These are phyloP conservation scores for Neurospora tetrasperma DNA, from an alignment of 495 filamentous ascomycete species.

Conservation along the genomic window DNA sequence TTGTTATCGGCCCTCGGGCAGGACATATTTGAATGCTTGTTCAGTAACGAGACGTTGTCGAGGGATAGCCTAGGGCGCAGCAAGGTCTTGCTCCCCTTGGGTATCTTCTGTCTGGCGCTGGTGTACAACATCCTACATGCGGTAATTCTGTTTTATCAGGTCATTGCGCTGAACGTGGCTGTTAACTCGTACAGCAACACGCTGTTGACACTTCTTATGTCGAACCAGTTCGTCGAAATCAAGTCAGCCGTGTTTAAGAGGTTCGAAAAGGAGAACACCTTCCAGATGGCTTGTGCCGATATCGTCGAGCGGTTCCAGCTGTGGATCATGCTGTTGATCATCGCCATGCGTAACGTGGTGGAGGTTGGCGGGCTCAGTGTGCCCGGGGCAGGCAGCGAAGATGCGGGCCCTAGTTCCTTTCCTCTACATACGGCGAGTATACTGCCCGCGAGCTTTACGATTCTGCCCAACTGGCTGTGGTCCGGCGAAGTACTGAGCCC, in stretches of 20 bases:
- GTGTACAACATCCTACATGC: conserved; percentile 83
- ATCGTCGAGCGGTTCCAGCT: conserved; percentile 96
- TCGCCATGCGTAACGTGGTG: conserved; percentile 88
- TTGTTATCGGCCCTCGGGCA: conserved; percentile 86
- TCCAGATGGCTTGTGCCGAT: conserved; percentile 92
- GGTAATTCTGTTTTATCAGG: conserved; percentile 85
- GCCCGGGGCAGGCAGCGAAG: conserved; percentile 31
- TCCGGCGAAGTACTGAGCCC: conserved; percentile 82
- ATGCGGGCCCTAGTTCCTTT: conserved; percentile 36
- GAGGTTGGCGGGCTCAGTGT: conserved; percentile 68
- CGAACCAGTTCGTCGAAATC: conserved; percentile 97
- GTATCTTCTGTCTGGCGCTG: conserved; percentile 80
- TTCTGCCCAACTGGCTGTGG: conserved; percentile 66
- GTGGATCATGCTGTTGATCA: conserved; percentile 94
- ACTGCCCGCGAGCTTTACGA: conserved; percentile 75
- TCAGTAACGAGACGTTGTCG: conserved; percentile 84
- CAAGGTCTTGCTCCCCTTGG: conserved; percentile 82
- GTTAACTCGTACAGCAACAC: conserved; percentile 99
- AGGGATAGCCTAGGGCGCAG: conserved; percentile 79
- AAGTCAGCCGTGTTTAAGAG: conserved; percentile 96
- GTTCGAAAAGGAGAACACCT: conserved; percentile 94
- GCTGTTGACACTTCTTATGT: conserved; percentile 78
- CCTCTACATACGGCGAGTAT: conserved; percentile 48
- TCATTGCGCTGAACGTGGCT: conserved; percentile 93
- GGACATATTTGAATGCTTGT: conserved; percentile 91